Evolutionary conservation across 331 rosid species (phyloP).

Genomic region (Stylosanthes scabra): DNA sequence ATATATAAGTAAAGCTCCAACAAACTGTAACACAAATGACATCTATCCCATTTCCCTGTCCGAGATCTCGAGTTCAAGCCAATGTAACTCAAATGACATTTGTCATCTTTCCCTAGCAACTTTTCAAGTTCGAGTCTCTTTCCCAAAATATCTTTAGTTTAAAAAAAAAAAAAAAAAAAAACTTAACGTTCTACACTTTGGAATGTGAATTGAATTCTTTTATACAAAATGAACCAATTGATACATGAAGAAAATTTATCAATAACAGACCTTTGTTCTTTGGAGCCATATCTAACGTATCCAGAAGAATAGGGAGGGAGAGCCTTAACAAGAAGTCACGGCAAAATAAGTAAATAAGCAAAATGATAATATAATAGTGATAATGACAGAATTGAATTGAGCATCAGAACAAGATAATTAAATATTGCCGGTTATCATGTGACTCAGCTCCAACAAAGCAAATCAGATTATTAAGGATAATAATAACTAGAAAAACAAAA

Average conservation of each 20-base stretch:
- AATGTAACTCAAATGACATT: no score
- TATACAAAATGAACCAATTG: neutral
- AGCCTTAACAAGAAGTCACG: neutral
- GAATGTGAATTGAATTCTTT: neutral
- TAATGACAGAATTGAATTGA: no score
- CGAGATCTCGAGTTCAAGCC: no score
- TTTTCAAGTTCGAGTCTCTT: no score
- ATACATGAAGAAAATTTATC: neutral
- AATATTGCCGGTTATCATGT: neutral
- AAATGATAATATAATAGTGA: no score
- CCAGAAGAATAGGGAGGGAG: neutral
- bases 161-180: no score
- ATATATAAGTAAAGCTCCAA: no score
- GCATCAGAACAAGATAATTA: neutral
- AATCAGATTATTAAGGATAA: neutral
- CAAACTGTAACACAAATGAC: no score
- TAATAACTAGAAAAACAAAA: no score
- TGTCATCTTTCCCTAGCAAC: no score
- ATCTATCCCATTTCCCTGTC: no score
- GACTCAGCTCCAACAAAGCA: neutral
- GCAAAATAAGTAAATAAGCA: neutral
- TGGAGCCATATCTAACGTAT: conserved; percentile 35
- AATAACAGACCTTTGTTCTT: conserved; percentile 18
- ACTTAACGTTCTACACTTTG: neutral
- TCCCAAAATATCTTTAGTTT: no score